phyloP scores from a whole-genome alignment of 352 stramenopile species.

The Elongisporangium anandrum region DNA sequence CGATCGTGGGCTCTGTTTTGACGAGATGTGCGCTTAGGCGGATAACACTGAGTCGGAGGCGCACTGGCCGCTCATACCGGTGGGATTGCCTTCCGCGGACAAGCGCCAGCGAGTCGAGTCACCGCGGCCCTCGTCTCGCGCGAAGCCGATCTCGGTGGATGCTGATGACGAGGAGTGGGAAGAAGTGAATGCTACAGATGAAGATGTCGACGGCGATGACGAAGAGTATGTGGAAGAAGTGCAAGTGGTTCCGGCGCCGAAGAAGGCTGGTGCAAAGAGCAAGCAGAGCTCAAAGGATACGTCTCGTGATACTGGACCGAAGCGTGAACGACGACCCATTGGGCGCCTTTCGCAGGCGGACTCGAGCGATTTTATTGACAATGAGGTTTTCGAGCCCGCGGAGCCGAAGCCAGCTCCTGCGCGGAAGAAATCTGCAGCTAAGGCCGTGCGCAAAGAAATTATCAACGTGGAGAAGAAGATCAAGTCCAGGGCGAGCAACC shows the following conservation, averaged over 20 bases:
- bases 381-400: background rate
- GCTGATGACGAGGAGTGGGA: constrained; percentile 9
- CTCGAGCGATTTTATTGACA: background rate
- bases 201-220: constrained; percentile 7
- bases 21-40: constrained; percentile 1
- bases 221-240: constrained; percentile 14
- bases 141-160: background rate
- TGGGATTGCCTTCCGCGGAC: background rate
- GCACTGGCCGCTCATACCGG: background rate
- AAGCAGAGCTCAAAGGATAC: background rate
- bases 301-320: background rate
- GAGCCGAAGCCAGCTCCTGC: background rate
- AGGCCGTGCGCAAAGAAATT: constrained; percentile 12
- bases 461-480: background rate
- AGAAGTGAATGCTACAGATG: background rate
- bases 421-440: constrained; percentile 11
- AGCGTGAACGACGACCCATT: background rate
- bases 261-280: constrained; percentile 2
- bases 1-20: too few relatives aligned
- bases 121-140: too few relatives aligned
- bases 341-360: background rate
- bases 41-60: background rate
- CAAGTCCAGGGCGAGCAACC: background rate
- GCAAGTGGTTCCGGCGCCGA: constrained; percentile 6
- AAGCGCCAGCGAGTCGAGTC: background rate